Base-by-base conservation (phyloP, 768 basidiomycete species). In the Kwoniella pini region DNA sequence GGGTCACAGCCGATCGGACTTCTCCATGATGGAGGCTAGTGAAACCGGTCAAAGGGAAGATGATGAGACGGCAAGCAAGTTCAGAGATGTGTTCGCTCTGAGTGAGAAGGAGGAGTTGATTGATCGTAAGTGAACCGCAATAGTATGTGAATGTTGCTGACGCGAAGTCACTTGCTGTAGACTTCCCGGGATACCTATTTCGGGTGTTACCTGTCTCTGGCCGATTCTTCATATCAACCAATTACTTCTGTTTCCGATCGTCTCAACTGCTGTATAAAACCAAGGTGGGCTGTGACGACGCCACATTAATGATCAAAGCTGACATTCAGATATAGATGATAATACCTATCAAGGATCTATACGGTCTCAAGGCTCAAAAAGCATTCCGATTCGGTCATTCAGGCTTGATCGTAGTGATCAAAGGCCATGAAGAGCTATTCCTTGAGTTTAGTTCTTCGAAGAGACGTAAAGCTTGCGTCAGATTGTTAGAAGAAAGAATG, bases 401-500 rank as follows among this genome's bases (percentile, higher is more conserved):
- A 70, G 95, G 95, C 26, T 84, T 98, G 19, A 86, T 90, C 33
- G 82, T 98, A 57, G 87, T 97, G 54, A 86, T 99, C 68, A 90
- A 89, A 70, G 95, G 95, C 0, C 92, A 98, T 74, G 95, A 99
- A 79, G 95, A 99, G 75, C 82, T 98, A 10, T 99, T 99, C 82
- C 89, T 98, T 69, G 96, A 99, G 79, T 95, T 99, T 75, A 82
- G 83, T 40, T 86, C 87, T 19, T 85, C 88, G 57, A 87, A 90
- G 55, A 87, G 90, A 64, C 85, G 95, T 22, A 83, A 87, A 64
- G 86, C 87, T 1, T 93, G 94, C 71, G 84, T 89, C 19, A 77
- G 77, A 12, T 81, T 94, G 19, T 80, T 99, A 44, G 86, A 93
- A 65, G 82, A 83, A 24, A 90, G 92, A 74, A 84, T 94, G 74